These are phyloP conservation scores for Lecanoromycetidae sp. DNA, from an alignment of 2,329 filamentous ascomycete species.

Conservation along the genomic window DNA sequence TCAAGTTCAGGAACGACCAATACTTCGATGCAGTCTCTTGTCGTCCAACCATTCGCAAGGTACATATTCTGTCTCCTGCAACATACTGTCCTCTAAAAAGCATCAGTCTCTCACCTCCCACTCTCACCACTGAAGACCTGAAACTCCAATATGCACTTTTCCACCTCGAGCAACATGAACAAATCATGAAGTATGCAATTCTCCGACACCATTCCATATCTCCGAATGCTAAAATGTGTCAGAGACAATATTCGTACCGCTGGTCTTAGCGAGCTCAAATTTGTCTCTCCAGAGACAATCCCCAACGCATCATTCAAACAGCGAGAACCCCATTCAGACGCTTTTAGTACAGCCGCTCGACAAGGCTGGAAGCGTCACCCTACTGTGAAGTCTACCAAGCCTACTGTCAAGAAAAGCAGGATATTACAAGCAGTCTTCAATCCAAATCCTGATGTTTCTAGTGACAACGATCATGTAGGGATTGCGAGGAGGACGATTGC, in stretches of 20 bases:
- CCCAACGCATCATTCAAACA: background rate
- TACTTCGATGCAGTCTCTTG: too few relatives aligned
- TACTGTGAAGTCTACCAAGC: slow-evolving; percentile 2
- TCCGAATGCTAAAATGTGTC: background rate
- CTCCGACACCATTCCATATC: background rate
- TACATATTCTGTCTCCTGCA: too few relatives aligned
- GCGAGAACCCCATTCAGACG: background rate
- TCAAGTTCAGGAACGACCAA: too few relatives aligned
- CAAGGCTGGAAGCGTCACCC: slow-evolving; percentile 4
- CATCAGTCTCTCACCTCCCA: too few relatives aligned
- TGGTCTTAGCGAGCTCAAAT: background rate
- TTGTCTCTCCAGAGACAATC: background rate
- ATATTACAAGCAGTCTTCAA: slow-evolving; percentile 2
- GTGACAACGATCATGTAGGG: slow-evolving; percentile 1
- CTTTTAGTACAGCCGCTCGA: background rate
- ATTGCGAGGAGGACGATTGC: slow-evolving; percentile 3
- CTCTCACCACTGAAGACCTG: background rate
- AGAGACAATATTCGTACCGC: slow-evolving; percentile 6
- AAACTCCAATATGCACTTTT: background rate
- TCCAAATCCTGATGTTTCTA: background rate
- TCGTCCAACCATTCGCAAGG: too few relatives aligned
- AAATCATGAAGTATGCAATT: background rate
- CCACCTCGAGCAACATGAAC: slow-evolving; percentile 7
- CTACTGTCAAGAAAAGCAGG: slow-evolving; percentile 3
- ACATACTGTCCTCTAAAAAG: too few relatives aligned